Evolutionary conservation across 1,284 basidiomycete species (phyloP), one percentile per base, ranked within the genome.

Genomic region (Moesziomyces sp.): DNA sequence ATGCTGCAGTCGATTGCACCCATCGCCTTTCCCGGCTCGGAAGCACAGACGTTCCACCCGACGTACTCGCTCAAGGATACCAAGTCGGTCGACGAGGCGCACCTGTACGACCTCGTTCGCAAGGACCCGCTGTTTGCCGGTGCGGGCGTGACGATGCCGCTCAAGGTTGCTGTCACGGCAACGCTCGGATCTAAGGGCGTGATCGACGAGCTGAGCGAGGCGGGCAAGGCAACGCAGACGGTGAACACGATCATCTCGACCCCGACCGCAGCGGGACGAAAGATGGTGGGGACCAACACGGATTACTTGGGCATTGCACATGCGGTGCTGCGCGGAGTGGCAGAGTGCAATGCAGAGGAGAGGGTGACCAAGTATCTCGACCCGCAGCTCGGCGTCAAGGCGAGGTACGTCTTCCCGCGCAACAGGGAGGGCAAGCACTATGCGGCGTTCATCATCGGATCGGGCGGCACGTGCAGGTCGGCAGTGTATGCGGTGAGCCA

Each of bases 231-330:
- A 3, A 78, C 74, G 13, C 55, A 61, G 47, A 74, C 76, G 19
- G 74, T 78, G 42, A 78, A 78, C 52, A 78, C 76, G 11, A 76
- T 78, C 64, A 67, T 77, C 40, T 58, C 76, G 1, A 30, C 40
- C 18, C 76, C 73, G 16, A 9, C 45, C 49, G 49, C 56, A 16
- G 52, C 55, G 6, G 51, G 54, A 35, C 33, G 73, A 2, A 67
- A 53, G 28, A 76, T 78, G 73, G 48, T 78, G 33, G 76, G 76
- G 8, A 78, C 76, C 51, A 78, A 78, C 52, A 78, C 76, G 4
- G 76, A 78, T 40, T 76, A 69, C 58, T 54, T 78, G 13, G 76
- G 76, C 16, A 73, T 78, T 38, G 45, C 65, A 1, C 74, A 76
- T 30, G 69, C 76, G 7, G 26, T 76, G 18, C 62, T 77, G 19